Evolutionary conservation across 2,329 filamentous ascomycete genomes (phyloP), one percentile per base, ranked within the genome.

Genomic region (Exophiala lecanii-corni): DNA sequence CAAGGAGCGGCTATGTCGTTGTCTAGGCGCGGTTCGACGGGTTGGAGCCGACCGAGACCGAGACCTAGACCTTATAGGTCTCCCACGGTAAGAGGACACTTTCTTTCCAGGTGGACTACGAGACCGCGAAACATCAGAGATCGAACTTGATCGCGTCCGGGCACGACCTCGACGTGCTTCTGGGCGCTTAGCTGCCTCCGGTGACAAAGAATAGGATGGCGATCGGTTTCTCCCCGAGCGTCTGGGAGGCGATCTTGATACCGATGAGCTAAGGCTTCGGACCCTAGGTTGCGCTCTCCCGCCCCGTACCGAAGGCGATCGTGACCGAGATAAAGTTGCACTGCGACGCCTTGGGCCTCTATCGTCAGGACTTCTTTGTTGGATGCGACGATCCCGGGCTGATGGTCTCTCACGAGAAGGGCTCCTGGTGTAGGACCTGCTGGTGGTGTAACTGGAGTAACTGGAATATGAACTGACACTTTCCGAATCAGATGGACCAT

Each of bases 391-490:
- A n/a, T n/a, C n/a, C n/a, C n/a, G n/a, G n/a, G n/a, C n/a, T 57
- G 28, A 20, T 60, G 62, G 38, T 28, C 39, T 40, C 36, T 50
- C 37, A 28, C 38, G 43, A 26, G 55, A 51, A 9, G 41, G 49
- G 21, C 48, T 55, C 30, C 53, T 50, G 9, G 53, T 51, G 18
- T 35, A 45, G 3, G 56, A 57, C 9, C 50, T 65, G 23, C 62
- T 62, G 34, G 59, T 60, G 16, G 62, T 63, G 59, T 86, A 86
- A 15, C 84, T 88, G 0, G 82, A 88, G 60, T 89, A 91, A 65
- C 84, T 88, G 6, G 83, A 88, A 7, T 81, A 79, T 0, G 82
- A 74, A 51, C 72, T 75, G 41, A 70, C 70, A 5, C 72, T 87
- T 34, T 86, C 83, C 0, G 81, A 81, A 48, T 83, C 81, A 0